Evolutionary conservation across 1,284 basidiomycete genomes (phyloP).

Genomic region (Takashimella koratensis): DNA sequence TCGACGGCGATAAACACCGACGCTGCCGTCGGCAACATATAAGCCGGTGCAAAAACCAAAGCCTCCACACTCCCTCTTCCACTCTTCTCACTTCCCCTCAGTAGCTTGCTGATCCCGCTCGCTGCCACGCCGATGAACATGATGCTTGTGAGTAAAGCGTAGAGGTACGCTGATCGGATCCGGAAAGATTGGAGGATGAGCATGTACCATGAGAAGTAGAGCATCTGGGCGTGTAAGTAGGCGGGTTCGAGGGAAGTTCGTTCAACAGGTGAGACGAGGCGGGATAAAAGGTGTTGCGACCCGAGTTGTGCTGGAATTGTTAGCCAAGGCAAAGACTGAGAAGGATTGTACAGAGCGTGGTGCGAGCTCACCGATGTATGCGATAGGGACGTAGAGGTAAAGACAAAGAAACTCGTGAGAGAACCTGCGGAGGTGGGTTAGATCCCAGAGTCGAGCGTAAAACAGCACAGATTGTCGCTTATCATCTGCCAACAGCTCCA

Average conservation of each 20-base stretch:
- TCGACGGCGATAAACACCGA: constrained; percentile 68
- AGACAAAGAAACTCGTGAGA: constrained; percentile 67
- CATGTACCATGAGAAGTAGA: constrained; percentile 56
- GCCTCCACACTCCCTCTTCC: neutral
- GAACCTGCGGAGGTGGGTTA: constrained; percentile 61
- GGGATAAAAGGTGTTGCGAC: constrained; percentile 29
- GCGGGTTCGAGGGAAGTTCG: constrained; percentile 56
- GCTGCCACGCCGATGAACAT: constrained; percentile 30
- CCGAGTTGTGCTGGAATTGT: constrained; percentile 17
- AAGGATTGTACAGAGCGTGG: neutral
- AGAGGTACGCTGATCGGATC: constrained; percentile 50
- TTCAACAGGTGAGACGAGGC: constrained; percentile 24
- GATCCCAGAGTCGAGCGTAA: neutral
- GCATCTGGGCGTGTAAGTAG: constrained; percentile 60
- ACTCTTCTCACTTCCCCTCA: constrained; percentile 8
- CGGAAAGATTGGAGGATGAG: constrained; percentile 53
- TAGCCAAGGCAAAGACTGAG: no score
- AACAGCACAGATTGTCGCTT: no score
- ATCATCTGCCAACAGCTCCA: no score
- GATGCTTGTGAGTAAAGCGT: constrained; percentile 30
- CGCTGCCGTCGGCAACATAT: constrained; percentile 61
- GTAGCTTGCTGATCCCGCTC: constrained; percentile 15
- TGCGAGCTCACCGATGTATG: constrained; percentile 58
- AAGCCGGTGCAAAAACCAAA: constrained; percentile 52
- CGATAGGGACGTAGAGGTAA: constrained; percentile 72